Conservation (phyloP, 179 eudicot species). For the Carnegiea gigantea region DNA sequence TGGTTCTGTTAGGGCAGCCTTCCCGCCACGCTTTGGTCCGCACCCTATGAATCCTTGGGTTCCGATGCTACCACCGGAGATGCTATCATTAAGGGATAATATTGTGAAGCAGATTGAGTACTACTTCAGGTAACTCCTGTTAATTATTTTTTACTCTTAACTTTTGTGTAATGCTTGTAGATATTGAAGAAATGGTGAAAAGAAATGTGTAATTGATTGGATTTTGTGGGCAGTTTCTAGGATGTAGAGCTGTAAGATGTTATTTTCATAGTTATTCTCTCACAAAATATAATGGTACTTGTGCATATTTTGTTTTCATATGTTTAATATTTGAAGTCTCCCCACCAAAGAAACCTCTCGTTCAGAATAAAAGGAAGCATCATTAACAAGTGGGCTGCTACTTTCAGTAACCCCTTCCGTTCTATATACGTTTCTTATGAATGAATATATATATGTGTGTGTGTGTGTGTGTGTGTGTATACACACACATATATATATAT, state of each 20-base stretch:
- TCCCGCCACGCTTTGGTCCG: conserved; percentile 50
- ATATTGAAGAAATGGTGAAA: neutral
- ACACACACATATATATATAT: too few relatives aligned
- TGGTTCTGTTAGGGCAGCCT: conserved; percentile 58
- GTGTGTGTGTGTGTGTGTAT: too few relatives aligned
- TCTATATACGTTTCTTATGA: neutral
- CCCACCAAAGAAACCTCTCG: neutral
- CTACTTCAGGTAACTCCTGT: conserved; percentile 71
- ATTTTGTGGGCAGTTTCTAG: neutral
- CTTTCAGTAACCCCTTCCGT: neutral
- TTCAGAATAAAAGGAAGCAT: neutral
- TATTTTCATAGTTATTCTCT: neutral
- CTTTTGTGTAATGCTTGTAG: neutral
- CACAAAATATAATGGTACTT: neutral
- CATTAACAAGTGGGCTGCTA: conserved; percentile 4
- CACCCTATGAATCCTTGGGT: conserved; percentile 45
- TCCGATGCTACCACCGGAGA: conserved; percentile 51
- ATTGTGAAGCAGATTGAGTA: conserved; percentile 86
- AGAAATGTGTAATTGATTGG: neutral
- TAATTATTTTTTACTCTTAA: neutral
- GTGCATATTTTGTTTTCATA: neutral
- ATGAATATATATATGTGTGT: neutral
- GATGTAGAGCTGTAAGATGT: neutral
- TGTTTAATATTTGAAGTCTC: neutral
- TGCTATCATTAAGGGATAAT: conserved; percentile 47